Evolutionary conservation across 371 early-diverging fungal species (phyloP).

Genomic region (Mucor sp.): DNA sequence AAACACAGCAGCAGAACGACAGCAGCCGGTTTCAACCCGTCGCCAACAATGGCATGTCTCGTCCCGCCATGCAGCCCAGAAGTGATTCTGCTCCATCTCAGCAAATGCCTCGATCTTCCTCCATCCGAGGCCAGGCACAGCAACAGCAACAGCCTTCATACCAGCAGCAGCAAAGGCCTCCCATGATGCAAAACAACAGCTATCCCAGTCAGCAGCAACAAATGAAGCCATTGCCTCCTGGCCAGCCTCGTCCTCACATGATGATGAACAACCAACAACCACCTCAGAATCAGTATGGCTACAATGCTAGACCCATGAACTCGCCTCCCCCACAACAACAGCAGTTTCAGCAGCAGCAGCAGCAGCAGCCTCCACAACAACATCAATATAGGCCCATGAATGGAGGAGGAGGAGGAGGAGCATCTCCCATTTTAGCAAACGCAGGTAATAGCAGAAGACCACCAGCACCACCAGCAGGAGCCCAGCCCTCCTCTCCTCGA

Average conservation of each 20-base stretch:
- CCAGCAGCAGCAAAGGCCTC: not conserved
- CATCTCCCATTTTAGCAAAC: slow-evolving; percentile 1
- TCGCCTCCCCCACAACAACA: slow-evolving; percentile 5
- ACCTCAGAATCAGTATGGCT: slow-evolving; percentile 4
- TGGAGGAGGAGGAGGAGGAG: not conserved
- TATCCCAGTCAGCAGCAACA: not conserved
- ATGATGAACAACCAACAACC: not conserved
- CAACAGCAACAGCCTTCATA: slow-evolving; percentile 4
- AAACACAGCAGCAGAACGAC: slow-evolving; percentile 5
- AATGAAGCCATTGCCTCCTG: not conserved
- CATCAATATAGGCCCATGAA: slow-evolving; percentile 6
- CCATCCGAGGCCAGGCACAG: slow-evolving; percentile 6
- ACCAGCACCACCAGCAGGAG: not conserved
- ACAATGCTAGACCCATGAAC: not conserved
- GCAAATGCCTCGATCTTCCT: slow-evolving; percentile 5
- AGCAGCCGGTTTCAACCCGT: not conserved
- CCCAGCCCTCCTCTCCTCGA: slow-evolving; percentile 4
- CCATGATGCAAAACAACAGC: not conserved
- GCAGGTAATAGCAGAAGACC: slow-evolving; percentile 10
- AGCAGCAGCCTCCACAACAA: slow-evolving; percentile 6
- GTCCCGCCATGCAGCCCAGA: not conserved
- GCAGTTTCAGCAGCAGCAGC: slow-evolving; percentile 2
- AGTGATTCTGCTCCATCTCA: not conserved
- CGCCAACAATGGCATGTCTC: not conserved
- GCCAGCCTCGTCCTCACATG: slow-evolving; percentile 2